Evolutionary conservation across 805 yeast genomes (phyloP), one percentile per base, ranked within the genome.

Genomic region (Starmerella asiatica): DNA sequence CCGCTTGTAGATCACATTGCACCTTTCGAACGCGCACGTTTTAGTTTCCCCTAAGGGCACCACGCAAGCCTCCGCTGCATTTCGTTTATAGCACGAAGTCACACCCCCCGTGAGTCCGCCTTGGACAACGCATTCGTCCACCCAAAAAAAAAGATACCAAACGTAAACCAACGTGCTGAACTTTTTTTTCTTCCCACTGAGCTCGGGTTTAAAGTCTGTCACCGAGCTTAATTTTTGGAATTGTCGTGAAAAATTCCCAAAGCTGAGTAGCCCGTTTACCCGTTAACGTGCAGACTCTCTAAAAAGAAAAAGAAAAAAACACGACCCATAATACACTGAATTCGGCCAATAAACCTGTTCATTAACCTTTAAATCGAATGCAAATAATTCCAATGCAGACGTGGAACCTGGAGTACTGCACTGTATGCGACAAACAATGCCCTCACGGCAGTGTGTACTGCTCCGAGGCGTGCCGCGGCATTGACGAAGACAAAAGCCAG

Each of bases 371-470:
- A 23, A 23, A 28, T 9, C 23, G 16, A 6, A 32, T 32, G 34
- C 34, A 32, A 32, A 15, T 32, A 12, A 8, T 21, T 20, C 16
- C 34, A 5, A 32, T 32, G 39, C 17, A 32, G 7, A 21, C 37
- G 20, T 63, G 68, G 68, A 46, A 62, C 46, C 69, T 67, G 52
- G 77, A 73, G 54, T 73, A 59, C 57, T 73, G 79, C 61, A 62
- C 70, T 35, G 75, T 69, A 42, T 73, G 79, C 57, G 76, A 72
- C 50, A 68, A 65, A 50, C 62, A 64, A 45, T 69, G 72, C 53
- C 49, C 64, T 9, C 52, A 56, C 11, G 64, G 63, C 21, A 49
- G 64, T 11, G 65, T 65, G 40, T 69, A 68, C 59, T 69, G 73
- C 58, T 67, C 71, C 5, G 68, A 65, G 29, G 51, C 51, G 34